These are phyloP conservation scores for Carex pumila DNA, from an alignment of 176 grass and related monocot species.

Conservation along the genomic window DNA sequence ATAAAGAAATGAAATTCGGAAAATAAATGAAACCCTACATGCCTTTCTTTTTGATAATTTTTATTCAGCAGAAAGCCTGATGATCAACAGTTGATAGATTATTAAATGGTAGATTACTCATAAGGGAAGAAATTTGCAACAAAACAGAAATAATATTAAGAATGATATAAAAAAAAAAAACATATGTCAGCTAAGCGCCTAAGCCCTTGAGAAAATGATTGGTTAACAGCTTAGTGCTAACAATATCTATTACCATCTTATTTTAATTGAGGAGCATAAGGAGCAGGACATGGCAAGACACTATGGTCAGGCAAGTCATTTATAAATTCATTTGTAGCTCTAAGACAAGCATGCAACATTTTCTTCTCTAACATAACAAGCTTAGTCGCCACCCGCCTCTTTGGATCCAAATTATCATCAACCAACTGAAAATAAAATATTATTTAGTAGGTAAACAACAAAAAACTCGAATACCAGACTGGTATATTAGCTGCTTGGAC, in stretches of 20 bases:
- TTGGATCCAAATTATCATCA: slow-evolving; percentile 73
- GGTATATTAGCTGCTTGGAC: background rate
- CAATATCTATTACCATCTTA: slow-evolving; percentile 19
- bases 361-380: slow-evolving; percentile 92
- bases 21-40: background rate
- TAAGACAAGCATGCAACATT: slow-evolving; percentile 84
- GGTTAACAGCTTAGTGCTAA: background rate
- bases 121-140: background rate
- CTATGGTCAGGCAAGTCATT: slow-evolving; percentile 70
- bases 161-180: background rate
- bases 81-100: background rate
- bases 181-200: background rate
- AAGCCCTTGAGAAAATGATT: background rate
- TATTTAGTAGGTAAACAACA: slow-evolving; percentile 3
- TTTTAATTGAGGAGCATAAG: slow-evolving; percentile 74
- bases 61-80: background rate
- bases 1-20: background rate
- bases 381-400: slow-evolving; percentile 77
- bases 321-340: slow-evolving; percentile 61
- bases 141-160: background rate
- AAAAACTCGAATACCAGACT: background rate
- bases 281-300: slow-evolving; percentile 80
- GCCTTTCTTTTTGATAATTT: background rate
- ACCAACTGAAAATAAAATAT: slow-evolving; percentile 47
- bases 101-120: background rate